Conservation (phyloP, 2,329 filamentous ascomycete species). For the Fulvia fulva region DNA sequence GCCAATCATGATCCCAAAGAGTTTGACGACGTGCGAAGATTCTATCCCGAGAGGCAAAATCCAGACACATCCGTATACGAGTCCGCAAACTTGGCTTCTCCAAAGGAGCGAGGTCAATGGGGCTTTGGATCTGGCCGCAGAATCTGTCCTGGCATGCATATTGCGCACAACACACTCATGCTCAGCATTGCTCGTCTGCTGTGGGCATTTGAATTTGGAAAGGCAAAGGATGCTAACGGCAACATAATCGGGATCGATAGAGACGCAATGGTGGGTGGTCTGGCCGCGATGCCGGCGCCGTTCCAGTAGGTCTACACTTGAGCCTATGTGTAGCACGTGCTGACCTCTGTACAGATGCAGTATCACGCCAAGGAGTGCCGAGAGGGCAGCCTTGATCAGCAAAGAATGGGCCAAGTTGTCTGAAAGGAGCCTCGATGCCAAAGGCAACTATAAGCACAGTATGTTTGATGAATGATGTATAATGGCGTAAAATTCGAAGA, state of each 20-base stretch:
- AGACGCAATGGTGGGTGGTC: slow-evolving; percentile 41
- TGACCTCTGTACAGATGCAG: slow-evolving; percentile 34
- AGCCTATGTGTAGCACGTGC: no score
- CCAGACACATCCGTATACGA: slow-evolving; percentile 22
- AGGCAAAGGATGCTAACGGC: slow-evolving; percentile 30
- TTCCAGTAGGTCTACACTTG: no score
- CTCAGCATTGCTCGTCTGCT: slow-evolving; percentile 43
- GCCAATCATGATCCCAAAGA: slow-evolving; percentile 21
- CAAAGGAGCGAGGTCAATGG: slow-evolving; percentile 22
- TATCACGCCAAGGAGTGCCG: slow-evolving; percentile 36
- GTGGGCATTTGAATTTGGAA: slow-evolving; percentile 43
- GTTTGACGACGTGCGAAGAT: slow-evolving; percentile 21
- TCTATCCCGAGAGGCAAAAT: slow-evolving; percentile 26
- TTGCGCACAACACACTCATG: slow-evolving; percentile 28
- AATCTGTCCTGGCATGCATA: slow-evolving; percentile 31
- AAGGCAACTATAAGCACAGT: no score
- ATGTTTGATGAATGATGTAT: no score
- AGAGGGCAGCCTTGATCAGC: slow-evolving; percentile 29
- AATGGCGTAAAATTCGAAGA: no score
- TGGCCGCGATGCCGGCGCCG: slow-evolving; percentile 44
- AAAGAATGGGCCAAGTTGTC: no score
- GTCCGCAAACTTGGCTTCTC: slow-evolving; percentile 28
- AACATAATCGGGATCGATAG: slow-evolving; percentile 37
- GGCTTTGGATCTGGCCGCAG: slow-evolving; percentile 31
- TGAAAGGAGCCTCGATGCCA: no score